Percentiles rank a stretch among this genome's conserved stretches.
Evolutionary conservation across 2,329 filamentous ascomycete genomes (phyloP).

Genomic region (Cercospora zeae-maydis): DNA sequence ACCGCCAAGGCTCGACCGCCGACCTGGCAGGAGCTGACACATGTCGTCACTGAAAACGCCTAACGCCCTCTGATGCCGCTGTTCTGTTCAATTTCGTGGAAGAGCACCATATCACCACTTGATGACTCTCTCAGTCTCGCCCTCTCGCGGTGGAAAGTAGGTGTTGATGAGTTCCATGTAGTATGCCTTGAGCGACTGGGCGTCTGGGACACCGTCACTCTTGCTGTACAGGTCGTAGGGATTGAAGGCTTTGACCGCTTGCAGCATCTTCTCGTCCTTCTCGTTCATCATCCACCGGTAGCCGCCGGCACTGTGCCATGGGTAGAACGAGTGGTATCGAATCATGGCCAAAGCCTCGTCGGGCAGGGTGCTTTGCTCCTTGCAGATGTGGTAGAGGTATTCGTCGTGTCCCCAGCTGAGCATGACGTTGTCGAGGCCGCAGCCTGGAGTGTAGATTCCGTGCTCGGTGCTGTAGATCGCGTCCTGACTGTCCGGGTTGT

Average conservation of each 20-base stretch:
- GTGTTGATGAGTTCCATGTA: conserved; percentile 72
- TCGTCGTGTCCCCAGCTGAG: conserved; percentile 88
- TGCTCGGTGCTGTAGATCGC: conserved; percentile 69
- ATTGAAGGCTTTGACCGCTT: conserved; percentile 81
- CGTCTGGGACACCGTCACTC: conserved; percentile 73
- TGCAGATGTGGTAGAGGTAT: conserved; percentile 81
- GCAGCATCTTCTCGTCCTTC: conserved; percentile 74
- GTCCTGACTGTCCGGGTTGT: conserved; percentile 71
- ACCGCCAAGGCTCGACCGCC: neutral
- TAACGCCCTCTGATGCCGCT: neutral
- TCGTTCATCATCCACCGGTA: conserved; percentile 81
- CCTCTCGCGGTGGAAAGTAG: conserved; percentile 45
- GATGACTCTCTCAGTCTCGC: conserved; percentile 52
- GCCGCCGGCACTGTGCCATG: conserved; percentile 79
- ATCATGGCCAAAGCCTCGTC: conserved; percentile 87
- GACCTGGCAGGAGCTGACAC: neutral
- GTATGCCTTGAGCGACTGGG: conserved; percentile 74
- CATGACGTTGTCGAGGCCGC: conserved; percentile 84
- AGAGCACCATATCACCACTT: conserved; percentile 53
- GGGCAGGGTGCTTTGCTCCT: conserved; percentile 75
- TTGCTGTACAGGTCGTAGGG: conserved; percentile 92
- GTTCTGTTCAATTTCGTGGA: neutral
- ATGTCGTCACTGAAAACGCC: neutral
- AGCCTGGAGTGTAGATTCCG: conserved; percentile 76
- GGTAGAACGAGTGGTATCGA: conserved; percentile 88